A percentile compares a stretch with the other conserved stretches of the same genome.
These are phyloP conservation scores for Neofusicoccum laricinum DNA, from an alignment of 2,329 filamentous ascomycete genomes.

Conservation along the genomic window DNA sequence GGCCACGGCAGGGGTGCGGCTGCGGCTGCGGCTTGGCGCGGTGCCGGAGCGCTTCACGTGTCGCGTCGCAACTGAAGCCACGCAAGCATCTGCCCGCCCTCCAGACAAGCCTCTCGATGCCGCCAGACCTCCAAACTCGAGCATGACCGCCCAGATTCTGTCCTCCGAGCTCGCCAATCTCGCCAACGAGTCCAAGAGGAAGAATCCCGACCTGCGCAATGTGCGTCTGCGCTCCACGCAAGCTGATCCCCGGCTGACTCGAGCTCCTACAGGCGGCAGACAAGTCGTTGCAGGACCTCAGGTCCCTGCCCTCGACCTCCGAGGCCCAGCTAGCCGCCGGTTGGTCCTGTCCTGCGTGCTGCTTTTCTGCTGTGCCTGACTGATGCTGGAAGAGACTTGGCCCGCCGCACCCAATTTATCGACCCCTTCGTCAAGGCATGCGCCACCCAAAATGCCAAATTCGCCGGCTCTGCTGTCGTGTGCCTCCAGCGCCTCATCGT, in stretches of 20 bases:
- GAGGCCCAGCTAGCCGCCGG: slow-evolving; percentile 73
- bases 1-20: background rate
- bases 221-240: slow-evolving; percentile 29
- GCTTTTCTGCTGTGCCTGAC: slow-evolving; percentile 12
- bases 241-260: slow-evolving; percentile 11
- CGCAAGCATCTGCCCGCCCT: slow-evolving; percentile 7
- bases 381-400: slow-evolving; percentile 64
- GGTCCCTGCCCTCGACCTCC: slow-evolving; percentile 67
- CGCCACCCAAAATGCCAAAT: slow-evolving; percentile 83
- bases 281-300: slow-evolving; percentile 88
- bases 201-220: slow-evolving; percentile 84
- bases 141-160: slow-evolving; percentile 88
- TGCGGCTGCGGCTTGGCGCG: slow-evolving; percentile 7
- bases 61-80: slow-evolving; percentile 15
- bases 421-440: slow-evolving; percentile 95
- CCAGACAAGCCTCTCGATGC: slow-evolving; percentile 2
- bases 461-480: slow-evolving; percentile 81
- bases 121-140: slow-evolving; percentile 27
- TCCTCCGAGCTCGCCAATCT: slow-evolving; percentile 84
- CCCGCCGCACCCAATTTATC: slow-evolving; percentile 76
- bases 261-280: slow-evolving; percentile 70
- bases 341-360: slow-evolving; percentile 34
- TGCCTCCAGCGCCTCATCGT: slow-evolving; percentile 88
- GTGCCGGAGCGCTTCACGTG: slow-evolving; percentile 7
- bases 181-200: slow-evolving; percentile 93